Percentiles rank a stretch among this genome's conserved stretches.
phyloP scores from a whole-genome alignment of 2,329 filamentous ascomycete genomes.

The Botrytis aclada region DNA sequence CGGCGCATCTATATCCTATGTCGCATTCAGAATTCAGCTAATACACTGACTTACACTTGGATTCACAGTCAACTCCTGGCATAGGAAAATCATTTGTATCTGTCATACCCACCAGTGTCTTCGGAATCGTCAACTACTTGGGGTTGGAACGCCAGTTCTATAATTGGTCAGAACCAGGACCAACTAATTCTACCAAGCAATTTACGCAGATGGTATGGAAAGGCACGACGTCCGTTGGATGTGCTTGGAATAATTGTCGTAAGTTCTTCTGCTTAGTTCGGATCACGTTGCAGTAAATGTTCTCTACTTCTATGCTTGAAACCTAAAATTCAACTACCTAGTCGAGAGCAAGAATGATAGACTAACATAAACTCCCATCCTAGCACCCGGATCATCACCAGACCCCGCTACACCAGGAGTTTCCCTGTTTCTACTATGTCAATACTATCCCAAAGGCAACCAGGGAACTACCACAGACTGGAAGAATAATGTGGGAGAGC shows the following conservation, averaged over 20 bases:
- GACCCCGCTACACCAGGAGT: background rate
- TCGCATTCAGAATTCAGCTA: background rate
- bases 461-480: background rate
- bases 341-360: background rate
- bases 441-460: conserved; percentile 4
- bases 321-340: too few relatives aligned
- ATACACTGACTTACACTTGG: background rate
- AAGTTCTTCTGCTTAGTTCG: background rate
- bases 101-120: background rate
- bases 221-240: background rate
- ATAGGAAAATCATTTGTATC: background rate
- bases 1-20: too few relatives aligned
- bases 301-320: background rate
- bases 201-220: conserved; percentile 8
- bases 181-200: background rate
- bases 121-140: background rate
- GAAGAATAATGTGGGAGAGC: background rate
- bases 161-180: background rate
- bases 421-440: background rate
- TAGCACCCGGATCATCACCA: conserved; percentile 7
- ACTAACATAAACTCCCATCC: background rate
- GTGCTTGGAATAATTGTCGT: conserved; percentile 12
- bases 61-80: background rate
- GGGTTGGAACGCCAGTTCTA: background rate
- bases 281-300: accelerated